Evolutionary conservation across 2,329 filamentous ascomycete genomes (phyloP), one percentile per base, ranked within the genome.

Genomic region (Colletotrichum acutatum): DNA sequence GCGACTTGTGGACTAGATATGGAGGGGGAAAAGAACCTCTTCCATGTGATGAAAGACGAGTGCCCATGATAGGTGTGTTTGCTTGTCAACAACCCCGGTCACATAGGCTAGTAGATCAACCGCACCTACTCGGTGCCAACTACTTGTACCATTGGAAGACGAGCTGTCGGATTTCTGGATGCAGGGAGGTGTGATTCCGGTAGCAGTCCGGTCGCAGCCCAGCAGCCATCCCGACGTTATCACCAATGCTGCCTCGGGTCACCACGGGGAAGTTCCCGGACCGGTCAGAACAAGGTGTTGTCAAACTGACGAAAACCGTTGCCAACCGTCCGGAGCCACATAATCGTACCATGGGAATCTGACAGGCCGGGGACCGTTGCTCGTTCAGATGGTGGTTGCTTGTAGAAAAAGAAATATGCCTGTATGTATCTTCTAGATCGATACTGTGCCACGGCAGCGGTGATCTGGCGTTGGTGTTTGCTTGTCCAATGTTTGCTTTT

Each of bases 261-360:
- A 72, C 34, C 42, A 26, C 71, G 68, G 57, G 71, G 71, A 74
- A 59, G n/a, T n/a, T 57, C 12, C 67, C 68, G 71, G 68, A 37
- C 70, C 56, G 54, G 59, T 60, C 66, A 42, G 46, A 60, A n/a
- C 59, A 65, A 56, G 70, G 70, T 70, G 19, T n/a, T 37, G 37
- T 57, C 68, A 42, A 30, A 46, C 37, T 26, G 42, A 54, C 52
- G 19, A 63, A 59, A 67, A 28, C 61, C 57, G 71, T 66, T 74
- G 62, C 56, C 49, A 71, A 32, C 34, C 61, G 56, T 32, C 37
- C 28, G 71, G 68, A 46, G 67, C 57, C 62, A 30, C 30, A 14
- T 11, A 22, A 52, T 49, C 30, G 71, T 42, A 67, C 57, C 24
- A 56, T 46, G 37, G 52, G 37, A 54, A 66, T 67, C 32, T 71